Conservation (phyloP, 371 early-diverging fungal genomes). For the Saksenaea vasiformis region DNA sequence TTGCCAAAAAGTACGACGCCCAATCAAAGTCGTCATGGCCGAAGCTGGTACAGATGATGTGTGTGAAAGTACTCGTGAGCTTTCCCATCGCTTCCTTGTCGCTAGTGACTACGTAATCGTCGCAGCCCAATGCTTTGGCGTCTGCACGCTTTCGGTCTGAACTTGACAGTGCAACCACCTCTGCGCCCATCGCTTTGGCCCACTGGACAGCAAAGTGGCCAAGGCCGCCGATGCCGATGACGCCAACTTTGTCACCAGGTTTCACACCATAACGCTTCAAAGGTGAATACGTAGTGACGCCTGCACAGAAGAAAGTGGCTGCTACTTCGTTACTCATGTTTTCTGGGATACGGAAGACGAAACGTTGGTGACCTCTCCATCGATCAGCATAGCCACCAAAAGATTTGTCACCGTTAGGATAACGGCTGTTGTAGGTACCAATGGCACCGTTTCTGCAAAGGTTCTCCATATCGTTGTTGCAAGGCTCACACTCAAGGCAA, state of each 20-base stretch:
- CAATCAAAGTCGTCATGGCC: constrained; percentile 40
- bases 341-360: constrained; percentile 65
- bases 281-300: constrained; percentile 69
- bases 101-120: constrained; percentile 32
- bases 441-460: constrained; percentile 17
- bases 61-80: constrained; percentile 13
- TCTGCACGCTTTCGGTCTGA: constrained; percentile 38
- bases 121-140: constrained; percentile 38
- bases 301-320: constrained; percentile 52
- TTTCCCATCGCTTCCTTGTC: constrained; percentile 17
- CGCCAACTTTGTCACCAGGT: constrained; percentile 59
- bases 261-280: constrained; percentile 46
- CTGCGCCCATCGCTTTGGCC: constrained; percentile 64
- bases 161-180: constrained; percentile 49
- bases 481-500: constrained; percentile 37
- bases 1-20: constrained; percentile 35
- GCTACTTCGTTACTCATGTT: constrained; percentile 53
- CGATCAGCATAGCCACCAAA: constrained; percentile 73
- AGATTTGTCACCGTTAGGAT: constrained; percentile 54
- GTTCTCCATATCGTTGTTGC: constrained; percentile 24
- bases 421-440: constrained; percentile 42
- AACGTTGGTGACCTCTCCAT: constrained; percentile 59
- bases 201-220: constrained; percentile 70
- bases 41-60: constrained; percentile 42
- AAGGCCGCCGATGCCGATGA: constrained; percentile 69